These are phyloP conservation scores for Mycosphaerella sp. DNA, from an alignment of 2,329 filamentous ascomycete species.

Conservation along the genomic window DNA sequence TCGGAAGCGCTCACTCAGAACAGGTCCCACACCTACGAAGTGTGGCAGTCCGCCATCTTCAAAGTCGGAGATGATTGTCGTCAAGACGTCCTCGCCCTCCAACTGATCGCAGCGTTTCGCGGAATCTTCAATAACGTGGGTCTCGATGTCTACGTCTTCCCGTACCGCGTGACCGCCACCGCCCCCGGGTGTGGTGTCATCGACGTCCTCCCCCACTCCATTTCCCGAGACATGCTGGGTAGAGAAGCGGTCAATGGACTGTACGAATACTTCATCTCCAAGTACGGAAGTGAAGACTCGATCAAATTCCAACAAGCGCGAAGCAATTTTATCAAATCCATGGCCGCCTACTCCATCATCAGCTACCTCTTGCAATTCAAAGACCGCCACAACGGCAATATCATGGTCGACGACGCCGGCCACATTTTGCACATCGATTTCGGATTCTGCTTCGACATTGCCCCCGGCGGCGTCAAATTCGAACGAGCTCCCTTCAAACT, in stretches of 20 bases:
- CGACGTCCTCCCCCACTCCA: constrained; percentile 94
- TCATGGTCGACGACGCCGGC: constrained; percentile 96
- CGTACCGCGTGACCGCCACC: constrained; percentile 94
- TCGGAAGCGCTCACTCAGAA: constrained; percentile 1
- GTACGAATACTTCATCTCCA: constrained; percentile 96
- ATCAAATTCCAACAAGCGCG: constrained; percentile 91
- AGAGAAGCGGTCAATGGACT: constrained; percentile 96
- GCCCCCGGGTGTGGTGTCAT: constrained; percentile 97
- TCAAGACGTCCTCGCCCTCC: constrained; percentile 90
- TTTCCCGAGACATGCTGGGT: constrained; percentile 97
- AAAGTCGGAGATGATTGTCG: constrained; percentile 98
- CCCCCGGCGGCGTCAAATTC: constrained; percentile 92
- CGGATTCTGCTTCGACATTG: constrained; percentile 99
- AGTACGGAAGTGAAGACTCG: constrained; percentile 94
- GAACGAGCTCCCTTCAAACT: constrained; percentile 98
- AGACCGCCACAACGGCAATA: constrained; percentile 97
- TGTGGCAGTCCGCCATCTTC: constrained; percentile 99
- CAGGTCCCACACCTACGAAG: constrained; percentile 59
- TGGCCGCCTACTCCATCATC: constrained; percentile 97
- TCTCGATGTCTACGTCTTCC: constrained; percentile 93
- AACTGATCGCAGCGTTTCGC: constrained; percentile 96
- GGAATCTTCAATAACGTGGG: constrained; percentile 95
- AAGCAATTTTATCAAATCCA: constrained; percentile 97
- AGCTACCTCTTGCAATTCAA: constrained; percentile 98
- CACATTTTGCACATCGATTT: constrained; percentile 99